phyloP scores from a whole-genome alignment of 2,329 filamentous ascomycete genomes.

The Xylaria arbuscula region DNA sequence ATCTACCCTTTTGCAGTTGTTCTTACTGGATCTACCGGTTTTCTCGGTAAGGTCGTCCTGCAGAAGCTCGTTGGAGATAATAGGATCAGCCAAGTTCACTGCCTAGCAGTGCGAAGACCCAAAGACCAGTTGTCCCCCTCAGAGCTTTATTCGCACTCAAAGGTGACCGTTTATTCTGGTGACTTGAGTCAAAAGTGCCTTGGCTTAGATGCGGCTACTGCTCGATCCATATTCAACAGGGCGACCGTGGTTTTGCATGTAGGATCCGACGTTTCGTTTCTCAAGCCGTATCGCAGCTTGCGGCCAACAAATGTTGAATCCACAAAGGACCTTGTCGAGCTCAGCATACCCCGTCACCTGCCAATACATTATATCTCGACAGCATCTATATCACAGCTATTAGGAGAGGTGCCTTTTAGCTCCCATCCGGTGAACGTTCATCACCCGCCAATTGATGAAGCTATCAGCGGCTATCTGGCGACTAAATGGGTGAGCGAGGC shows the following conservation, averaged over 20 bases:
- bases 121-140: not conserved
- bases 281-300: constrained; percentile 15
- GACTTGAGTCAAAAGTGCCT: constrained; percentile 1
- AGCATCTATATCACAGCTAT: constrained; percentile 11
- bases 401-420: not conserved
- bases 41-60: constrained; percentile 14
- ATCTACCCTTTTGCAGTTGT: too few relatives aligned
- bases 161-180: constrained; percentile 16
- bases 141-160: not conserved
- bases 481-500: constrained; percentile 47
- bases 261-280: constrained; percentile 23
- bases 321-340: constrained; percentile 10
- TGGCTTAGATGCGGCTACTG: constrained; percentile 2
- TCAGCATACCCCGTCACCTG: not conserved
- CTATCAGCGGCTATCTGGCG: constrained; percentile 39
- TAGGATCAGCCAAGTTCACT: constrained; percentile 6
- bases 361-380: constrained; percentile 21
- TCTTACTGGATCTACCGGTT: constrained; percentile 16
- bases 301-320: constrained; percentile 7
- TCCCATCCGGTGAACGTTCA: not conserved
- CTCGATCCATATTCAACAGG: constrained; percentile 8
- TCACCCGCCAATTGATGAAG: not conserved
- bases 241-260: constrained; percentile 11
- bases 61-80: not conserved
- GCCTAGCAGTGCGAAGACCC: constrained; percentile 13